A percentile compares a stretch with the other conserved stretches of the same genome.
Conservation (phyloP, 345 rosid genomes). For the Erysimum cheiranthoides region DNA sequence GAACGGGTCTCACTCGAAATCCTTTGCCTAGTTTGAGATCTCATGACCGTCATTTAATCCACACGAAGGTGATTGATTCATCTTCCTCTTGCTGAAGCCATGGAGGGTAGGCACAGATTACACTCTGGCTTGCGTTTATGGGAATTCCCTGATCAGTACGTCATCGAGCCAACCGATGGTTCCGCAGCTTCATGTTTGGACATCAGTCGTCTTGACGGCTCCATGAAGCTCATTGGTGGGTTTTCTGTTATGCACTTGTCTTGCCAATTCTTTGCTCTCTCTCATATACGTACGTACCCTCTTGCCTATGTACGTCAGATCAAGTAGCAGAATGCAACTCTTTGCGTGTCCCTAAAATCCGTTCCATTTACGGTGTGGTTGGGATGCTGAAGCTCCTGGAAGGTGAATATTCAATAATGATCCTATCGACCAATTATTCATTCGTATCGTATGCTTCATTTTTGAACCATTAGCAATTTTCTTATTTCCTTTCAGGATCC, state of each 20-base stretch:
- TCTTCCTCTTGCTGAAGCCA: constrained; percentile 59
- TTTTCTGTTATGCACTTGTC: neutral
- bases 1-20: constrained; percentile 30
- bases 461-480: neutral
- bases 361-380: constrained; percentile 73
- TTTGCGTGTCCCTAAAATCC: constrained; percentile 83
- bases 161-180: constrained; percentile 92
- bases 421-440: neutral
- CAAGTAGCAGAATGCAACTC: constrained; percentile 72
- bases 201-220: constrained; percentile 73
- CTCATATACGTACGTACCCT: neutral
- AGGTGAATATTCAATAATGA: constrained; percentile 46
- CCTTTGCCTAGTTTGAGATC: neutral
- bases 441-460: neutral
- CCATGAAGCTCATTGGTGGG: constrained; percentile 73
- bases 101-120: constrained; percentile 76
- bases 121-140: constrained; percentile 82
- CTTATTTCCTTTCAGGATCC: constrained; percentile 59
- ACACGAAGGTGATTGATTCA: constrained; percentile 10
- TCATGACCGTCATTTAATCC: neutral
- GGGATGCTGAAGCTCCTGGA: constrained; percentile 94
- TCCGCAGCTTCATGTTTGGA: constrained; percentile 68
- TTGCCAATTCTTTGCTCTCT: neutral
- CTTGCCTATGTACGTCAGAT: constrained; percentile 47
- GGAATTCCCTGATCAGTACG: constrained; percentile 95